Base-by-base conservation (phyloP, 1,139 yeast genomes). In the Protomyces lactucae-debilis region DNA sequence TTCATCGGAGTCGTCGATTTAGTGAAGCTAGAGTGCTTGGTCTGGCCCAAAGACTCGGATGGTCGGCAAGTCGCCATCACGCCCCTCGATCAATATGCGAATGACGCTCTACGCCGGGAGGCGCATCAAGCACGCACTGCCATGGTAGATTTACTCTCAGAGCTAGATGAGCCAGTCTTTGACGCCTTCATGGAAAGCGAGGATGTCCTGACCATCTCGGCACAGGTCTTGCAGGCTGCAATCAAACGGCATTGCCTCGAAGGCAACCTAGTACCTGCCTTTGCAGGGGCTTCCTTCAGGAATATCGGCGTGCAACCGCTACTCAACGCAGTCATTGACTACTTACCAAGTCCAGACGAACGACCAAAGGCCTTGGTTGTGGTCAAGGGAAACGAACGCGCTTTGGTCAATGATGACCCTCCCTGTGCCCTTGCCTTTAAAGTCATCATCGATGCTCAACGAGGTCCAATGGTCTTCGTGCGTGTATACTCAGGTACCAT, bases 231-330 rank as follows among this genome's bases (percentile, higher is more conserved):
- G 37, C 81, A 80, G 60, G 71, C 72, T 16, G 86, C 96, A 0
- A 80, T 93, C 12, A 78, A 89, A 64, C 76, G 77, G 37, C 84
- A 88, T 0, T 88, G 96, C 0, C 70, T 89, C 2, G 74, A 74
- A 0, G 81, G 82, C 64, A 76, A 78, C 48, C 79, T 89, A 2
- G 82, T 87, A 0, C 98, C 99, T 0, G 88, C 93, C 0, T 77
- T 91, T 48, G 90, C 97, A 75, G 99, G 99, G 2, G 88, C 98
- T 0, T 88, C 97, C 61, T 93, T 93, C 76, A 83, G 81, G 68
- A 93, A 93, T 72, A 87, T 93, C 61, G 99, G 99, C 14, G 96
- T 93, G 1, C 99, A 93, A 73, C 97, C 98, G 0, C 77, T 95
- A 64, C 77, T 93, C 76, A 99, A 93, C 73, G 92, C 95, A 0